Percentiles rank a stretch among this genome's conserved stretches.
Evolutionary conservation across 192 early-diverging fungal species (phyloP).

Genomic region (Entophlyctis luteolus): DNA sequence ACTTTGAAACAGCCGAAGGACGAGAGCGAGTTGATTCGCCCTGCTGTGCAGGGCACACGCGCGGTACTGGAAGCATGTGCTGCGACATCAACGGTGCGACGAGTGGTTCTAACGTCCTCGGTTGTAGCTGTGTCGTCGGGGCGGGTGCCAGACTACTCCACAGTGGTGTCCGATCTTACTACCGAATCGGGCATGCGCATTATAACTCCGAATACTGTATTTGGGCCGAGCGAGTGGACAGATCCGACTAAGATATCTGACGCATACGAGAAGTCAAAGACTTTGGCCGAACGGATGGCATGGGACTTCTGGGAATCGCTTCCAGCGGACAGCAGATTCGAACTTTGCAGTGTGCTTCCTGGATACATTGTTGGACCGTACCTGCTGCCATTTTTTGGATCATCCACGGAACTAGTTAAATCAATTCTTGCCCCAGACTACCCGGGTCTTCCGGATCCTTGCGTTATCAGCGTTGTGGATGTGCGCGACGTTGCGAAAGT

Average conservation of each 20-base stretch:
- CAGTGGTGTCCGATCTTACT: background rate
- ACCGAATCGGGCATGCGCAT: background rate
- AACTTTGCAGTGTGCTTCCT: background rate
- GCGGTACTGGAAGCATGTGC: constrained; percentile 31
- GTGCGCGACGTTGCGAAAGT: constrained; percentile 32
- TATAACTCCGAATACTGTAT: background rate
- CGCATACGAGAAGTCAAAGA: constrained; percentile 22
- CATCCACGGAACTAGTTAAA: background rate
- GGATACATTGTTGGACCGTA: background rate
- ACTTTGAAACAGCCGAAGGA: constrained; percentile 13
- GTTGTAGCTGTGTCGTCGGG: constrained; percentile 20
- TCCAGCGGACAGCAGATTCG: background rate
- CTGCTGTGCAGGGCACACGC: constrained; percentile 42
- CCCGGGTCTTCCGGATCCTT: background rate
- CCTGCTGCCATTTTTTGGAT: background rate
- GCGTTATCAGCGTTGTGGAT: constrained; percentile 19
- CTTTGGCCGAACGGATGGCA: constrained; percentile 29
- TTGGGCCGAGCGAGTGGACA: background rate
- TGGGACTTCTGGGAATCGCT: constrained; percentile 30
- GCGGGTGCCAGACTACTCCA: background rate
- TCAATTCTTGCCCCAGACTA: background rate
- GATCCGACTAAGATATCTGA: background rate
- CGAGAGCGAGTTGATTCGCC: constrained; percentile 34
- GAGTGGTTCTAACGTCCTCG: constrained; percentile 47
- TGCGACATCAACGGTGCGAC: constrained; percentile 17